These are phyloP conservation scores for Dalechampia spathulata DNA, from an alignment of 441 rosid species.

Conservation along the genomic window DNA sequence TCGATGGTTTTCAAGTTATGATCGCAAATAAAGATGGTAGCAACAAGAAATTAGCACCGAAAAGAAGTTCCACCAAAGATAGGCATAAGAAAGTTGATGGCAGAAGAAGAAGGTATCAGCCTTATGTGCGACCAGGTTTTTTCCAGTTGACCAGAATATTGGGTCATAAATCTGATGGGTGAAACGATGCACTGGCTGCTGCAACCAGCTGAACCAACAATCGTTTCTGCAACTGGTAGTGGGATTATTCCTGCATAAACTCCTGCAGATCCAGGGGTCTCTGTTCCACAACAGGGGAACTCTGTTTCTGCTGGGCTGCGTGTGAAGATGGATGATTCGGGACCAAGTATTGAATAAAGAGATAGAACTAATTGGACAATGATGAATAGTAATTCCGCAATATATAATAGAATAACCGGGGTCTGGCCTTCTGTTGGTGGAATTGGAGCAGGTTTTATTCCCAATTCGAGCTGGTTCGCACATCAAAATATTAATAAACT, in stretches of 20 bases:
- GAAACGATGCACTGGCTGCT: slow-evolving; percentile 93
- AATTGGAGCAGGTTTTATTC: slow-evolving; percentile 39
- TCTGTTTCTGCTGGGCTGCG: slow-evolving; percentile 46
- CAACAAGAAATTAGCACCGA: slow-evolving; percentile 58
- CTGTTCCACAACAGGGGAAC: slow-evolving; percentile 62
- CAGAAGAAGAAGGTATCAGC: slow-evolving; percentile 96
- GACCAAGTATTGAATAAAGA: slow-evolving; percentile 34
- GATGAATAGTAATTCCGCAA: slow-evolving; percentile 44
- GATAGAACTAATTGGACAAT: slow-evolving; percentile 53
- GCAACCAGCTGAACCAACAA: slow-evolving; percentile 85
- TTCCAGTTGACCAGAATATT: slow-evolving; percentile 86
- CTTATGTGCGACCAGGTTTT: slow-evolving; percentile 86
- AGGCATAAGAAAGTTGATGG: slow-evolving; percentile 96
- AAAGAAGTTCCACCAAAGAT: slow-evolving; percentile 85
- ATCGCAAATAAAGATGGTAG: slow-evolving; percentile 46
- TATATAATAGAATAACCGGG: slow-evolving; percentile 44
- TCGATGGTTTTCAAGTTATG: slow-evolving; percentile 63
- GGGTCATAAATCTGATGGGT: slow-evolving; percentile 94
- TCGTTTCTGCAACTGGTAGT: slow-evolving; percentile 79
- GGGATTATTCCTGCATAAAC: slow-evolving; percentile 94
- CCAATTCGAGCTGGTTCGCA: slow-evolving; percentile 29
- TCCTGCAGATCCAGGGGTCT: slow-evolving; percentile 43
- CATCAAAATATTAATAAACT: slow-evolving; percentile 37
- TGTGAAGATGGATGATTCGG: too few relatives aligned
- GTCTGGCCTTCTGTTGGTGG: slow-evolving; percentile 57